Evolutionary conservation across 2,329 filamentous ascomycete species (phyloP).

Genomic region (Ceratocystis harringtonii): DNA sequence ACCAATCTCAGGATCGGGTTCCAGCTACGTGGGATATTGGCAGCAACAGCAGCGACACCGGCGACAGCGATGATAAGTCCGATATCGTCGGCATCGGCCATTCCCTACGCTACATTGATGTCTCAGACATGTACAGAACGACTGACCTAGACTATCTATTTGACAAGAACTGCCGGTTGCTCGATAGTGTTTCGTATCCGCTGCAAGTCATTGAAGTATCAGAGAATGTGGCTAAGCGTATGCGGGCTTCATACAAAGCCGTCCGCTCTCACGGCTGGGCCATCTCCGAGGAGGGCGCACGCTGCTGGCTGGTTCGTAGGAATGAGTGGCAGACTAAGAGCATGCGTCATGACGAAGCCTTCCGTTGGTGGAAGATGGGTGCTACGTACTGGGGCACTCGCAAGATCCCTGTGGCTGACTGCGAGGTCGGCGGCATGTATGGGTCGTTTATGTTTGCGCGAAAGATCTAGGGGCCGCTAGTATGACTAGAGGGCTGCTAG

Average conservation of each 20-base stretch:
- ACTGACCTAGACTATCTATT: conserved; percentile 38
- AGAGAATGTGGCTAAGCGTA: conserved; percentile 49
- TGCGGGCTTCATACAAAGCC: conserved; percentile 48
- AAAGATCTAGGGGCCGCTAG: conserved; percentile 30
- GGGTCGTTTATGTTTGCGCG: conserved; percentile 54
- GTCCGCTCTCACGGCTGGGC: conserved; percentile 52
- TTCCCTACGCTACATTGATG: conserved; percentile 58
- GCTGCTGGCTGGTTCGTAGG: conserved; percentile 51
- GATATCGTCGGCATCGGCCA: conserved; percentile 28
- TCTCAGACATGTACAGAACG: conserved; percentile 40
- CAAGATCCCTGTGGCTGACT: conserved; percentile 79
- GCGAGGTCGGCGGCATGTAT: conserved; percentile 89
- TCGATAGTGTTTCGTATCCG: conserved; percentile 46
- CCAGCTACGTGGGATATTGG: conserved; percentile 16
- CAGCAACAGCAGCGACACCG: conserved; percentile 23
- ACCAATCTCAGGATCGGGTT: conserved; percentile 63
- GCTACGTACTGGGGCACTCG: conserved; percentile 74
- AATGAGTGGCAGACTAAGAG: conserved; percentile 25
- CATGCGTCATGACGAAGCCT: conserved; percentile 27
- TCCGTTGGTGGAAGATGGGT: conserved; percentile 70
- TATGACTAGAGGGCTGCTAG: background rate
- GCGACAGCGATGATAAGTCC: conserved; percentile 30
- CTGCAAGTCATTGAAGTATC: conserved; percentile 64
- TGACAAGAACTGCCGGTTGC: conserved; percentile 37
- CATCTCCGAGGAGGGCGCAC: conserved; percentile 50